These are phyloP conservation scores for Phyllosticta ampelicida DNA, from an alignment of 2,329 filamentous ascomycete species.

Conservation along the genomic window DNA sequence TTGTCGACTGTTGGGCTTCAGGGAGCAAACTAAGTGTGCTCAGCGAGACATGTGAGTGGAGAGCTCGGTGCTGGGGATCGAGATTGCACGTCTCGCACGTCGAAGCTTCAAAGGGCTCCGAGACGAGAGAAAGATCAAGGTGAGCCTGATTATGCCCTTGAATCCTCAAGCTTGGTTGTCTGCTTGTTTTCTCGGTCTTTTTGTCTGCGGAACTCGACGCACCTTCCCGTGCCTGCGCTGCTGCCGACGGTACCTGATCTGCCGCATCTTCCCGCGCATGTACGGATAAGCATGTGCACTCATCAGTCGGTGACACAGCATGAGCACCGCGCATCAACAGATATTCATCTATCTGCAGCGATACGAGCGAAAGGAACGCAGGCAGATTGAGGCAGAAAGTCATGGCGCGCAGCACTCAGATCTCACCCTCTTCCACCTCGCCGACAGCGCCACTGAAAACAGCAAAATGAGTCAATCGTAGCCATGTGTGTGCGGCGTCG, in stretches of 20 bases:
- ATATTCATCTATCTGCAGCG: background rate
- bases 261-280: background rate
- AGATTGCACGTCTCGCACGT: background rate
- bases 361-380: background rate
- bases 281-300: background rate
- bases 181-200: background rate
- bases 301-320: background rate
- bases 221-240: background rate
- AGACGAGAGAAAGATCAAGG: background rate
- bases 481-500: background rate
- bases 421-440: background rate
- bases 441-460: background rate
- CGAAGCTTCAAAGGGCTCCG: background rate
- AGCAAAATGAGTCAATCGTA: background rate
- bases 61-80: background rate
- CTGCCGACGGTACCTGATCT: background rate
- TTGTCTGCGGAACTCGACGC: background rate
- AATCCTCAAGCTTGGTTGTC: background rate
- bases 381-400: background rate
- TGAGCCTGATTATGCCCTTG: background rate
- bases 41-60: background rate
- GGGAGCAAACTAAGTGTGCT: background rate
- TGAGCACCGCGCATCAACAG: background rate
- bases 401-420: background rate
- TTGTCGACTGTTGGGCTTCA: background rate